These are phyloP conservation scores for Trametes sanguinea DNA, from an alignment of 768 basidiomycete species.

Conservation along the genomic window DNA sequence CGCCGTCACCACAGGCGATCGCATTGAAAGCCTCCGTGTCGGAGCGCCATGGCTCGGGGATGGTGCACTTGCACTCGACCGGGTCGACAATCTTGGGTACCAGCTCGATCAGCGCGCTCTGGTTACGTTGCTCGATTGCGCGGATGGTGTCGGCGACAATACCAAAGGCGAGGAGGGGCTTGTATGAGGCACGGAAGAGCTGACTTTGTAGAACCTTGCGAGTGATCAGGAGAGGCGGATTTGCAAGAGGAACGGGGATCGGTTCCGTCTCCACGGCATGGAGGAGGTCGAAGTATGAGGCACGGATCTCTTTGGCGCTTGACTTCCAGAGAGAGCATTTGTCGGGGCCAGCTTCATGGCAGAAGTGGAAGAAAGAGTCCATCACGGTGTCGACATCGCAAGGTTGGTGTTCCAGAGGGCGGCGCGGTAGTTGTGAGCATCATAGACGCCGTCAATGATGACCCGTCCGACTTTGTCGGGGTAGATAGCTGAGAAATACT, in stretches of 20 bases:
- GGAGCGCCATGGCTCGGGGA: constrained; percentile 4
- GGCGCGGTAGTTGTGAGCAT: constrained; percentile 27
- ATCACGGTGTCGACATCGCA: constrained; percentile 27
- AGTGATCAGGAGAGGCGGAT: constrained; percentile 20
- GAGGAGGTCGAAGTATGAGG: constrained; percentile 18
- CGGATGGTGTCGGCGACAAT: constrained; percentile 16
- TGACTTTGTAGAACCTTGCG: constrained; percentile 9
- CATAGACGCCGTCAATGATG: constrained; percentile 36
- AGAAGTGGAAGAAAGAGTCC: constrained; percentile 22
- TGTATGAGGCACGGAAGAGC: constrained; percentile 19
- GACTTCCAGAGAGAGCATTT: constrained; percentile 31
- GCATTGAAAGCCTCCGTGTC: constrained; percentile 17
- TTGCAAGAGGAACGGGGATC: constrained; percentile 13
- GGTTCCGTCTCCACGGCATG: constrained; percentile 13
- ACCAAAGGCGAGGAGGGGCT: constrained; percentile 6
- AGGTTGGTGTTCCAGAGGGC: constrained; percentile 28
- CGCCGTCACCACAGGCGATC: constrained; percentile 23
- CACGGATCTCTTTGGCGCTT: constrained; percentile 22
- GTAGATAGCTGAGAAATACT: constrained; percentile 35
- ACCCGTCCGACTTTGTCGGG: constrained; percentile 36
- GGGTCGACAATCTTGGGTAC: constrained; percentile 13
- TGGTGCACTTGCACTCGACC: constrained; percentile 14
- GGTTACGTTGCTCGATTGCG: constrained; percentile 19
- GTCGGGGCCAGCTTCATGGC: constrained; percentile 27
- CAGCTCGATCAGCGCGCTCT: constrained; percentile 17